Conservation (phyloP, 305 asterid genomes). For the Solanum hybrid region DNA sequence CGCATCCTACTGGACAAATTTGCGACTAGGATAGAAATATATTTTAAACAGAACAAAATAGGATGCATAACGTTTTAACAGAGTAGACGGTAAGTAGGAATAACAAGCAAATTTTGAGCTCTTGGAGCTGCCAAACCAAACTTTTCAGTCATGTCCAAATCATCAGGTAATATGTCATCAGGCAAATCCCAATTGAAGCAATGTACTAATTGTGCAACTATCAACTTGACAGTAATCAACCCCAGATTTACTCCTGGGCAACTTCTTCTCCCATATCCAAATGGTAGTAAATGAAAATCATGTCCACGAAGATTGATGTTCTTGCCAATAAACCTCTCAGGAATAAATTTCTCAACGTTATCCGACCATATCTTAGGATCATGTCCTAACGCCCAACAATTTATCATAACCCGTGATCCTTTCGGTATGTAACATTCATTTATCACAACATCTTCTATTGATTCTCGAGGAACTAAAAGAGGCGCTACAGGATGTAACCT, state of each 20-base stretch:
- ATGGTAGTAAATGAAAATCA: slow-evolving; percentile 3
- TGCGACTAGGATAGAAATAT: not conserved
- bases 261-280: slow-evolving; percentile 6
- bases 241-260: slow-evolving; percentile 10
- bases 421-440: not conserved
- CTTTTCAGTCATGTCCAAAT: slow-evolving; percentile 9
- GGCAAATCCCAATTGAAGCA: slow-evolving; percentile 12
- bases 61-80: not conserved
- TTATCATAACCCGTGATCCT: not conserved
- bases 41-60: not conserved
- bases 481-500: slow-evolving; percentile 10
- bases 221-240: not conserved
- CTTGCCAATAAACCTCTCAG: slow-evolving; percentile 1
- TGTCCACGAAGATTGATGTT: not conserved
- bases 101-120: not conserved
- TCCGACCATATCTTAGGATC: slow-evolving; percentile 6
- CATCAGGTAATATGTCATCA: not conserved
- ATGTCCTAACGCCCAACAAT: slow-evolving; percentile 8
- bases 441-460: not conserved
- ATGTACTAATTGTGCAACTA: slow-evolving; percentile 4
- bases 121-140: slow-evolving; percentile 9
- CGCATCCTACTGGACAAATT: not conserved
- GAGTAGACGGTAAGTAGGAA: not conserved
- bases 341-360: not conserved
- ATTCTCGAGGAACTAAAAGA: slow-evolving; percentile 4